Evolutionary conservation across 75 land plant species (phyloP).

Genomic region (Selaginella tamariscina): DNA sequence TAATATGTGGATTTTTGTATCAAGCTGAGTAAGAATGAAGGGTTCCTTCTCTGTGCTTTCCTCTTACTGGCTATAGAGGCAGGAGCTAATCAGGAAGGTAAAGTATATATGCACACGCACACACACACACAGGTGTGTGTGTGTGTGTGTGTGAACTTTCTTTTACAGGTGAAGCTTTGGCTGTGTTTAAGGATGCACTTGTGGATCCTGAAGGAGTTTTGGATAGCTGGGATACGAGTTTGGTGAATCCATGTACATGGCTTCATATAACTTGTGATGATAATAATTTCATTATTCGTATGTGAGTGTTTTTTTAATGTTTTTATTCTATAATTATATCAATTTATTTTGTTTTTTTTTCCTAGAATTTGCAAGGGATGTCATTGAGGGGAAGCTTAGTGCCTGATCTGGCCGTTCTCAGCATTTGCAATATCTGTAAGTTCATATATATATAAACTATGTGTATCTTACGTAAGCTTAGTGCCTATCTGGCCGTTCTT

Average conservation of each 20-base stretch:
- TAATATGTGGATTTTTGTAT: not conserved
- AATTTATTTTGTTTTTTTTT: not conserved
- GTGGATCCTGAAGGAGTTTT: not conserved
- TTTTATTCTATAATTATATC: no score
- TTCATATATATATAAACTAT: no score
- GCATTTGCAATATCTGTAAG: constrained; percentile 10
- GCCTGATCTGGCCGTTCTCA: not conserved
- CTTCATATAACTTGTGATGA: constrained; percentile 2
- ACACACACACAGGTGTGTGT: no score
- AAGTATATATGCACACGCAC: no score
- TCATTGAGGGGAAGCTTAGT: constrained; percentile 3
- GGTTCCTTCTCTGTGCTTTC: no score
- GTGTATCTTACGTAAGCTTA: no score
- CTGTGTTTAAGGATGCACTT: not conserved
- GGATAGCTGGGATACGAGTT: constrained; percentile 4
- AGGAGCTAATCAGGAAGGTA: not conserved
- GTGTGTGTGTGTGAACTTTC: no score
- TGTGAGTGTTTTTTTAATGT: no score
- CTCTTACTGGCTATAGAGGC: not conserved
- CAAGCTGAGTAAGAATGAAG: not conserved
- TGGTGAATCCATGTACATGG: constrained; percentile 7
- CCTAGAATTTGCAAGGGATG: not conserved
- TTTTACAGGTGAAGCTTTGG: constrained; percentile 7
- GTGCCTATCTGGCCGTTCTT: not conserved
- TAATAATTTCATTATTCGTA: not conserved